These are phyloP conservation scores for Canavalia gladiata DNA, from an alignment of 306 rosid genomes.

Conservation along the genomic window DNA sequence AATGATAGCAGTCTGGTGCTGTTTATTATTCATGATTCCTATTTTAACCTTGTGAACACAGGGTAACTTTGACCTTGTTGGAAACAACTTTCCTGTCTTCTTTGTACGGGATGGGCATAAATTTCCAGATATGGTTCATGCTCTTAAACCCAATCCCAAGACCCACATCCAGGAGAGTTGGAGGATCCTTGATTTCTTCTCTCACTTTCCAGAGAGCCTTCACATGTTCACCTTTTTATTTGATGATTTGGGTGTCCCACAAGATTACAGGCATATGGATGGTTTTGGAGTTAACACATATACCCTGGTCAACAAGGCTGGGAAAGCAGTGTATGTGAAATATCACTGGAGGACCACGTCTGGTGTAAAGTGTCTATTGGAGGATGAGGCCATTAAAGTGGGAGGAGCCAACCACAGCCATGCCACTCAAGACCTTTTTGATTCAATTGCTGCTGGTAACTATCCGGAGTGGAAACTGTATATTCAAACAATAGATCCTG, in stretches of 20 bases:
- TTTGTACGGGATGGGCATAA: conserved; percentile 89
- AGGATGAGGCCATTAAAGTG: conserved; percentile 83
- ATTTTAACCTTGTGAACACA: conserved; percentile 57
- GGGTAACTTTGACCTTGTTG: conserved; percentile 98
- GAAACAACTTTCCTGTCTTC: conserved; percentile 92
- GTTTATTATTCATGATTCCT: conserved; percentile 54
- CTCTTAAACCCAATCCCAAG: conserved; percentile 94
- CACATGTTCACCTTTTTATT: conserved; percentile 85
- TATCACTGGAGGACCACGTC: conserved; percentile 91
- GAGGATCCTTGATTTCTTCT: conserved; percentile 92
- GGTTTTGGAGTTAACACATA: conserved; percentile 93
- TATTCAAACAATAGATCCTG: conserved; percentile 93
- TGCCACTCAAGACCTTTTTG: conserved; percentile 91
- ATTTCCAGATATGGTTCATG: conserved; percentile 94
- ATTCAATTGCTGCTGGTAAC: conserved; percentile 96
- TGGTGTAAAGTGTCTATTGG: conserved; percentile 85
- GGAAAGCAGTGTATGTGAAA: conserved; percentile 82
- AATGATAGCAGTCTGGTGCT: conserved; percentile 30
- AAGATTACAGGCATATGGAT: conserved; percentile 96
- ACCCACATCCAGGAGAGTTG: conserved; percentile 93
- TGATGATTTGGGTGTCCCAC: conserved; percentile 91
- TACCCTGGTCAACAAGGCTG: conserved; percentile 79
- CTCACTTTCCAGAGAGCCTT: conserved; percentile 94
- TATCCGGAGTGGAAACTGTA: conserved; percentile 97
- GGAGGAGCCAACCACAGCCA: conserved; percentile 98